Conservation (phyloP, 1,284 basidiomycete species). For the Pterula multifida region DNA sequence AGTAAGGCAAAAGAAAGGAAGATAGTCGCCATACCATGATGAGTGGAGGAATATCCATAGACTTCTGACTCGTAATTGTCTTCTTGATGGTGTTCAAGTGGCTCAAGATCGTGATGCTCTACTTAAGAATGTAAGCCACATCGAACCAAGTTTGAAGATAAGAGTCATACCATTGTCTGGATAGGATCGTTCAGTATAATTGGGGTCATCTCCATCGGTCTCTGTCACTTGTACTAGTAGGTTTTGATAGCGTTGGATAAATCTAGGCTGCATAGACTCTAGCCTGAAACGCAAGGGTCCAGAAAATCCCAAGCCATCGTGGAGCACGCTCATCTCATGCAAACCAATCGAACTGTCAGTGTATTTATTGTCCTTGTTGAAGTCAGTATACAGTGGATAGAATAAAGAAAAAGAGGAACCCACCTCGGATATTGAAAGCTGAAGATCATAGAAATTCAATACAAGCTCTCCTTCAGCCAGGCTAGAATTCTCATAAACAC, state of each 20-base stretch:
- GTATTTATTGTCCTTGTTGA: conserved; percentile 58
- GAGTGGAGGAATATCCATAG: too few species aligned
- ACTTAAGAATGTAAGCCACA: neutral
- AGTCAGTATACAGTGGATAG: conserved; percentile 7
- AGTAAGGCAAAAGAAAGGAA: neutral
- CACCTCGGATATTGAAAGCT: conserved; percentile 55
- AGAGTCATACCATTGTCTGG: neutral
- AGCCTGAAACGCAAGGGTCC: conserved; percentile 57
- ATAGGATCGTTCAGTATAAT: neutral
- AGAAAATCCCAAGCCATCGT: conserved; percentile 48
- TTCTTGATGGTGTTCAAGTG: too few species aligned
- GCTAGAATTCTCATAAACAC: conserved; percentile 31
- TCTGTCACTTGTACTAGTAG: conserved; percentile 17
- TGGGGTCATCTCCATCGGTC: conserved; percentile 11
- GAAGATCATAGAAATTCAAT: conserved; percentile 55
- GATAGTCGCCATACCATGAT: too few species aligned
- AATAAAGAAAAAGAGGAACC: conserved; percentile 10
- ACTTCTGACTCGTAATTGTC: too few species aligned
- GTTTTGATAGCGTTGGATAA: conserved; percentile 52
- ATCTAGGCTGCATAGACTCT: conserved; percentile 39
- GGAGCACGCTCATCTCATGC: conserved; percentile 60
- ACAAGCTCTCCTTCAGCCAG: conserved; percentile 48
- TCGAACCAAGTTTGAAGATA: too few species aligned
- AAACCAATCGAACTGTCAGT: conserved; percentile 50
- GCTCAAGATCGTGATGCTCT: neutral